Evolutionary conservation across 495 filamentous ascomycete genomes (phyloP).

Genomic region (Cryomyces minteri): DNA sequence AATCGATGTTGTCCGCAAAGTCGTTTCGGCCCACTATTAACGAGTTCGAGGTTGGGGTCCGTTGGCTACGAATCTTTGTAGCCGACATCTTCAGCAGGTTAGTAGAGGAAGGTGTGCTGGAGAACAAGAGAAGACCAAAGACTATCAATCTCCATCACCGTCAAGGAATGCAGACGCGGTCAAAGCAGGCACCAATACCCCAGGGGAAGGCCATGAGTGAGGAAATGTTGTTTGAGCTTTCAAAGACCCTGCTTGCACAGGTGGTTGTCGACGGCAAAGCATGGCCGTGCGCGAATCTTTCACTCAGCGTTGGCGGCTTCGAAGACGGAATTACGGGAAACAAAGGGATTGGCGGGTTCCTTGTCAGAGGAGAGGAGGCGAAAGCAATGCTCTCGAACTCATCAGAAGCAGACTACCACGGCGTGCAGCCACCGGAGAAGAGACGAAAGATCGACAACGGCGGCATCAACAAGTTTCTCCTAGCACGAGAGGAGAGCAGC

Average conservation of each 20-base stretch:
- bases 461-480: constrained; percentile 42
- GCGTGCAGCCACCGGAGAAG: constrained; percentile 8
- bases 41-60: constrained; percentile 57
- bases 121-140: constrained; percentile 72
- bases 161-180: constrained; percentile 48
- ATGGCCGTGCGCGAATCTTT: constrained; percentile 80
- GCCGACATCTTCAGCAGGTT: constrained; percentile 83
- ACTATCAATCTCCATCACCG: constrained; percentile 71
- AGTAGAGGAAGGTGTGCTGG: constrained; percentile 80
- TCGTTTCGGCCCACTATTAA: constrained; percentile 80
- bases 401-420: background rate
- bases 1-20: constrained; percentile 96
- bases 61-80: constrained; percentile 82
- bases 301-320: constrained; percentile 71
- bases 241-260: constrained; percentile 56
- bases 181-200: constrained; percentile 58
- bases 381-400: constrained; percentile 22
- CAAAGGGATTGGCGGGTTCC: constrained; percentile 66
- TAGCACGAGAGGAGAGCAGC: constrained; percentile 1
- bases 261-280: constrained; percentile 55
- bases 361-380: constrained; percentile 62
- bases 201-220: constrained; percentile 56
- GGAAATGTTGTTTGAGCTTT: constrained; percentile 52
- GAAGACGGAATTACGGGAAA: constrained; percentile 76
- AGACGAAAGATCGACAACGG: constrained; percentile 28